Base-by-base conservation (phyloP, 352 stramenopile genomes). In the Phytophthora foliorum region DNA sequence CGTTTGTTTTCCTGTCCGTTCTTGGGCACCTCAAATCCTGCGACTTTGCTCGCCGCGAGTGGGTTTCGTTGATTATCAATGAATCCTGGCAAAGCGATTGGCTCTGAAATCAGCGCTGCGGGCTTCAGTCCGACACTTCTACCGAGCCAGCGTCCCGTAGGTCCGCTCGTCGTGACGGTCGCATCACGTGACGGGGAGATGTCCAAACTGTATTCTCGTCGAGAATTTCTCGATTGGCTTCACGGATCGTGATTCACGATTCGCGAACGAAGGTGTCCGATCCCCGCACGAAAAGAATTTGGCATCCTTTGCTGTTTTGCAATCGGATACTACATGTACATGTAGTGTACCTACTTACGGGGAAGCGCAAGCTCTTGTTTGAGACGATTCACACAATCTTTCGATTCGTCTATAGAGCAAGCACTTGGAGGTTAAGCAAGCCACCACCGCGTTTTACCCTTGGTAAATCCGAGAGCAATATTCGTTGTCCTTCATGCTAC, bases 1-100 rank as follows among this genome's bases (percentile, higher is more conserved):
- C 34, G 6, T 44, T 65, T 55, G 49, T 48, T 67, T 61, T 72
- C 63, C 41, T 59, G 57, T 57, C 57, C 49, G 57, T 72, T 62
- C 38, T 66, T 39, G 39, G 32, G 9, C 29, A 49, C 49, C 27
- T 53, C 63, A 72, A 72, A 72, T 72, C 63, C 49, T 38, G 48
- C 48, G 22, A 57, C 39, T 55, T 57, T 67, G 55, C 22, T 39
- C 6, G 3, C 31, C 2, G 27, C n/a, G n/a, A n/a, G n/a, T n/a
- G n/a, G n/a, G n/a, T n/a, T n/a, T n/a, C n/a, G n/a, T n/a, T n/a
- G n/a, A n/a, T n/a, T n/a, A 65, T 71, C 55, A 59, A 66, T 48
- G 46, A 63, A 52, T 34, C 8, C 29, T 8, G 29, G 29, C 21
- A 41, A 38, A 56, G 31, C 41, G 55, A 38, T 38, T 61, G 54